Evolutionary conservation across 1,139 yeast genomes (phyloP).

Genomic region (Saccharomyces hybrid): DNA sequence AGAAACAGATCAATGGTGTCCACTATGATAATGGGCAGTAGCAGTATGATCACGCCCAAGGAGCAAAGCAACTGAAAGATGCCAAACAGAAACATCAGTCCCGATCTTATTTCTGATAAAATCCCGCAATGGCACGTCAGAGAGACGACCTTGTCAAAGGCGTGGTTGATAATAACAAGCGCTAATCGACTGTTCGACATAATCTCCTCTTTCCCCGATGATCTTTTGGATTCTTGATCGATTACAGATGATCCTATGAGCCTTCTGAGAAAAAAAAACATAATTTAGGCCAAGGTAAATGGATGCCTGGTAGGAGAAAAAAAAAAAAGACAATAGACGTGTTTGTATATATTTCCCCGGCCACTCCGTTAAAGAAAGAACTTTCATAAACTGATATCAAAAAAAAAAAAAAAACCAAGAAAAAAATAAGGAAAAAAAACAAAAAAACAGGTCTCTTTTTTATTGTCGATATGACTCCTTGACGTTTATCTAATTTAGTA

Average conservation of each 20-base stretch:
- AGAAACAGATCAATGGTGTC: slow-evolving; percentile 7
- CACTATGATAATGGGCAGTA: slow-evolving; percentile 6
- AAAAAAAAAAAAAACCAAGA: neutral
- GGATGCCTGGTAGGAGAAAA: neutral
- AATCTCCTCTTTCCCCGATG: neutral
- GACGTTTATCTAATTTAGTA: neutral
- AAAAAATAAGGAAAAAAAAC: neutral
- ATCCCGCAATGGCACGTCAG: neutral
- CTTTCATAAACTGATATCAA: neutral
- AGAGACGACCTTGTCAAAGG: neutral
- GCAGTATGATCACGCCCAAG: slow-evolving; percentile 3
- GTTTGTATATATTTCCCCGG: neutral
- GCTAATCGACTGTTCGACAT: neutral
- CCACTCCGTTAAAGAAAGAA: neutral
- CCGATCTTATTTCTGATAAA: neutral
- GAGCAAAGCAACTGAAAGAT: slow-evolving; percentile 1
- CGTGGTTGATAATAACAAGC: neutral
- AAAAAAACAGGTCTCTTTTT: neutral
- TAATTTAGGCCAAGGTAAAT: neutral
- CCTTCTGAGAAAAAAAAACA: neutral
- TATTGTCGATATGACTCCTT: neutral
- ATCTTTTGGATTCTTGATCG: neutral
- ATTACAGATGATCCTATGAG: neutral
- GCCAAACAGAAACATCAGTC: neutral
- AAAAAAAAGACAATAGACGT: neutral